phyloP scores from a whole-genome alignment of 345 rosid species.

The Euclidium syriacum region DNA sequence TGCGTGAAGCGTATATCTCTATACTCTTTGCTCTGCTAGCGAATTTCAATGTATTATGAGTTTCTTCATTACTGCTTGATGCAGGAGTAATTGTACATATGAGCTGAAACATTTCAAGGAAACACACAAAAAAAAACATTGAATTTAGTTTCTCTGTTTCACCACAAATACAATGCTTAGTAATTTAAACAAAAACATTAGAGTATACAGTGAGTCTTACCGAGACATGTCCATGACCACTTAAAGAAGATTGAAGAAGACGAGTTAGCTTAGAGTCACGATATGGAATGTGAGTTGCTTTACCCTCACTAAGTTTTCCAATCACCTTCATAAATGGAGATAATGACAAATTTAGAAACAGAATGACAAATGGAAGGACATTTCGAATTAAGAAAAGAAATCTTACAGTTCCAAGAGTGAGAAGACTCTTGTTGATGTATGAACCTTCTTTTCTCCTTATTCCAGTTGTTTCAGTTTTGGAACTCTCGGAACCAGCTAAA shows the following conservation, averaged over 20 bases:
- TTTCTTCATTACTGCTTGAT: constrained; percentile 95
- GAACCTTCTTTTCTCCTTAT: constrained; percentile 97
- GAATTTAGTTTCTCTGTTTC: neutral
- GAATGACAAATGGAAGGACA: neutral
- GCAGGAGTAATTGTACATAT: constrained; percentile 99
- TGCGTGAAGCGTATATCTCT: constrained; percentile 94
- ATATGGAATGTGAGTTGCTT: constrained; percentile 98
- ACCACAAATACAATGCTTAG: neutral
- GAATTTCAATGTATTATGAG: constrained; percentile 97
- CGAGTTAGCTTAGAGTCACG: constrained; percentile 99
- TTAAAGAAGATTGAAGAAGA: constrained; percentile 92
- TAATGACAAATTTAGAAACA: constrained; percentile 4
- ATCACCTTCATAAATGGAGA: constrained; percentile 62
- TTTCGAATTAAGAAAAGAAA: constrained; percentile 16
- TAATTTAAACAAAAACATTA: neutral
- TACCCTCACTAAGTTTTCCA: constrained; percentile 97
- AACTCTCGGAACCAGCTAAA: constrained; percentile 99
- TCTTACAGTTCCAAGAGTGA: constrained; percentile 98
- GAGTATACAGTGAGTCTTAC: constrained; percentile 44
- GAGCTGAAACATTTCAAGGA: constrained; percentile 49
- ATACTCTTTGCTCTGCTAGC: constrained; percentile 98
- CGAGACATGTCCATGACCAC: constrained; percentile 99
- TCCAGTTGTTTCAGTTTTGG: constrained; percentile 99
- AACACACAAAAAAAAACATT: constrained; percentile 7
- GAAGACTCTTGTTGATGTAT: constrained; percentile 98